Evolutionary conservation across 768 basidiomycete species (phyloP).

Genomic region (Trametes cingulata): DNA sequence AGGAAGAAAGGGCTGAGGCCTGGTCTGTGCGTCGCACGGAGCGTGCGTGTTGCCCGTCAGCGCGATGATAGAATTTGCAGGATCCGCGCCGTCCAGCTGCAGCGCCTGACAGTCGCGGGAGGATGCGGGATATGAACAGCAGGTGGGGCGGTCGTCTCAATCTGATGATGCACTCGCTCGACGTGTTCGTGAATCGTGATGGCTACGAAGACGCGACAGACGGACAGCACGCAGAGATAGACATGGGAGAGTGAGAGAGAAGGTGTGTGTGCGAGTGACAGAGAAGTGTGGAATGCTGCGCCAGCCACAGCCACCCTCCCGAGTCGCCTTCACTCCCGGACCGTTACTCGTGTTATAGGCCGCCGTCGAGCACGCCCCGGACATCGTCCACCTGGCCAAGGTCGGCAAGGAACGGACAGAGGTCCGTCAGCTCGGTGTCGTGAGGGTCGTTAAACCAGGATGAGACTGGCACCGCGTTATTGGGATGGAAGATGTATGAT

Average conservation of each 20-base stretch:
- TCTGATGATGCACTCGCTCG: constrained; percentile 12
- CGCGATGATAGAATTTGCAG: background rate
- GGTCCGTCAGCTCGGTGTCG: constrained; percentile 94
- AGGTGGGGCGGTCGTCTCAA: background rate
- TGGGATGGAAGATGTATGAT: constrained; percentile 98
- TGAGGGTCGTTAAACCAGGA: constrained; percentile 99
- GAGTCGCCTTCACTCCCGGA: constrained; percentile 9
- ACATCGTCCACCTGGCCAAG: constrained; percentile 85
- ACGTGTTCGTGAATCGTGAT: constrained; percentile 16
- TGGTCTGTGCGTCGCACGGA: background rate
- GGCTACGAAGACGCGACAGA: constrained; percentile 21
- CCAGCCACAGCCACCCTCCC: constrained; percentile 4
- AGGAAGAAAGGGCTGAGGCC: background rate
- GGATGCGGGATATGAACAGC: background rate
- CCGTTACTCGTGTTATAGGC: constrained; percentile 25
- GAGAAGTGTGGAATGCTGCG: background rate
- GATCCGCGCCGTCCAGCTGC: background rate
- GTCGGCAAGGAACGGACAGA: constrained; percentile 93
- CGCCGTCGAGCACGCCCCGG: constrained; percentile 48
- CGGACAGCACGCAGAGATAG: constrained; percentile 16
- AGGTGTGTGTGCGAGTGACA: background rate
- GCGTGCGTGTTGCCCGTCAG: background rate
- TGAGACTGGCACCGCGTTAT: constrained; percentile 98
- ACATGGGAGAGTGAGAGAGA: constrained; percentile 2
- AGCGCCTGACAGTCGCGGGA: background rate